Base-by-base conservation (phyloP, 2,329 filamentous ascomycete genomes). In the Colletotrichum sp. region DNA sequence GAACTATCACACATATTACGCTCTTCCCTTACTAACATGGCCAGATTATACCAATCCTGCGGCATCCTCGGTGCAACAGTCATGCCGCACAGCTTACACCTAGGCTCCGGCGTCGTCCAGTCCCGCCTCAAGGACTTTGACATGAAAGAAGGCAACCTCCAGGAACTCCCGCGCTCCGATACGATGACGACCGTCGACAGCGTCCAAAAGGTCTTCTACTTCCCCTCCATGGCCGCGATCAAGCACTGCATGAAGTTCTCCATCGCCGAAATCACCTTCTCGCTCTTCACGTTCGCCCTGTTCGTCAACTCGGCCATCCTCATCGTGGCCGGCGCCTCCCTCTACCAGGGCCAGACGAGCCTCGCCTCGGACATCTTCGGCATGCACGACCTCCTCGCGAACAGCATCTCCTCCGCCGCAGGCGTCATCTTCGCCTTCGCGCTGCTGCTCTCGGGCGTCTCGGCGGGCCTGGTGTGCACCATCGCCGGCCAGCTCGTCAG, bases 401-500 rank as follows among this genome's bases (percentile, higher is more conserved):
- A 84, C 0, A 93, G 91, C 75, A 92, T 98, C 68, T 92, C 94
- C 2, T 93, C 93, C 0, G 94, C 91, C 0, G 96, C 95, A 1
- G 96, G 95, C 3, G 94, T 94, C 5, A 88, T 98, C n/a, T 98
- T 98, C 79, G 95, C 95, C 1, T 87, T 98, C 3, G 95, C 95
- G 0, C 87, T 98, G 1, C 89, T 98, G 0, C 90, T 98, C 0
- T 96, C 94, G 0, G 95, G 95, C 16, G 90, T 95, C 15, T 95
- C 93, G 2, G 95, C 95, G 0, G 95, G 95, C 6, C 95, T 98
- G 59, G 93, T 98, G 5, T 98, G 95, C 85, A 98, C 96, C 4
- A 97, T 98, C 79, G 91, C 95, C 0, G 95, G 95, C 0, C 95
- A 98, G 83, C 96, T 98, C 92, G 93, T 98, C 44, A 93, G 92